These are phyloP conservation scores for Moricandia arvensis DNA, from an alignment of 345 rosid genomes.

Conservation along the genomic window DNA sequence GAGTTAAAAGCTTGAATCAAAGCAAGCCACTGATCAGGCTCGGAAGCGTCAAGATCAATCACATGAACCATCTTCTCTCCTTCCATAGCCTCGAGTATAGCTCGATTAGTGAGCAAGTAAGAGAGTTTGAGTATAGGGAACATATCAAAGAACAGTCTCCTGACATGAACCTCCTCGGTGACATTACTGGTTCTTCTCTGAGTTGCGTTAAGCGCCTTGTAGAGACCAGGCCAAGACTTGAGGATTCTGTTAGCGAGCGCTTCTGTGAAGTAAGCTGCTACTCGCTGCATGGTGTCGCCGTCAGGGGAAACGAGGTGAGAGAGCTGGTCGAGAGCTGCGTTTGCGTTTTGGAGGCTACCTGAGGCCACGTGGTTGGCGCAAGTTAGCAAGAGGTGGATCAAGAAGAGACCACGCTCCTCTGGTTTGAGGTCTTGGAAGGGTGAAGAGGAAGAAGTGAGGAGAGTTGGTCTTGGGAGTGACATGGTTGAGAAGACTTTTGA, in stretches of 20 bases:
- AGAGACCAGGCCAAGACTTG: constrained; percentile 88
- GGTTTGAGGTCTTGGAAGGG: constrained; percentile 88
- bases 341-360: constrained; percentile 79
- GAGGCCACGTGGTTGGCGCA: constrained; percentile 88
- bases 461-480: constrained; percentile 56
- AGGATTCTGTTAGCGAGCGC: constrained; percentile 87
- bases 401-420: constrained; percentile 89
- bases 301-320: constrained; percentile 70
- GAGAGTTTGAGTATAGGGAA: constrained; percentile 77
- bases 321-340: constrained; percentile 83
- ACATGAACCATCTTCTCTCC: constrained; percentile 95
- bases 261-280: constrained; percentile 86
- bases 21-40: constrained; percentile 87
- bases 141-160: constrained; percentile 66
- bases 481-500: constrained; percentile 65
- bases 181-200: constrained; percentile 42
- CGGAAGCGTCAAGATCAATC: constrained; percentile 75
- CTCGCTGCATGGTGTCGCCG: constrained; percentile 96
- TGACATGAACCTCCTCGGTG: constrained; percentile 65
- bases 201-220: constrained; percentile 86
- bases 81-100: constrained; percentile 91
- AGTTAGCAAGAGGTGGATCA: constrained; percentile 82
- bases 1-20: constrained; percentile 71
- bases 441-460: constrained; percentile 46
- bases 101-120: constrained; percentile 74